These are phyloP conservation scores for Cercophora sp. DNA, from an alignment of 495 filamentous ascomycete genomes.

Conservation along the genomic window DNA sequence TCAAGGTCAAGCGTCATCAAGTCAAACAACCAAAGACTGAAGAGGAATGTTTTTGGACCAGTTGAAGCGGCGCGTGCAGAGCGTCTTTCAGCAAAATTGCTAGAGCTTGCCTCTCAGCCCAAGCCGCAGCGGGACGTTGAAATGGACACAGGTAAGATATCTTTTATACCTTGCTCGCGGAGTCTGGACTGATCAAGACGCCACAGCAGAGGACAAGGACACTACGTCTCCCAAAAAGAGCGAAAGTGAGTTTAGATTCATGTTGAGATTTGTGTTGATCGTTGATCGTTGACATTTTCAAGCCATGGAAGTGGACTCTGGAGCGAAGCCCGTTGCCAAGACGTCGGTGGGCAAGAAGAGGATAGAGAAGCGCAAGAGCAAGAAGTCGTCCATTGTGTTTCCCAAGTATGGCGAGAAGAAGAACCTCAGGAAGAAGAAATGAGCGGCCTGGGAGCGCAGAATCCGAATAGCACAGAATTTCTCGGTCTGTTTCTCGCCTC, in stretches of 20 bases:
- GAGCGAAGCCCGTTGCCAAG: conserved; percentile 26
- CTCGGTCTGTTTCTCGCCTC: too few species aligned
- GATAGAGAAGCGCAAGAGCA: conserved; percentile 41
- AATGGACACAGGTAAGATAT: conserved; percentile 26
- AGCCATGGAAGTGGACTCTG: conserved; percentile 47
- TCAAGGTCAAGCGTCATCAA: conserved; percentile 70
- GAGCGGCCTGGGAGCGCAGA: conserved; percentile 17
- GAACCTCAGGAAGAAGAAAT: conserved; percentile 37
- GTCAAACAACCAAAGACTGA: conserved; percentile 70
- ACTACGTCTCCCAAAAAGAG: conserved; percentile 16
- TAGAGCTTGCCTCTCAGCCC: conserved; percentile 68
- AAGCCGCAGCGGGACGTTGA: conserved; percentile 45
- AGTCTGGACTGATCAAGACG: conserved; percentile 12
- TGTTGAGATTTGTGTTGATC: background rate
- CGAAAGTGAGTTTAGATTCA: conserved; percentile 31
- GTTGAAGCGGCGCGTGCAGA: conserved; percentile 69
- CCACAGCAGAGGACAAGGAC: conserved; percentile 18
- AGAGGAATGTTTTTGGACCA: conserved; percentile 74
- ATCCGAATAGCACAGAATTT: too few species aligned
- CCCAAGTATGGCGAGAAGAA: conserved; percentile 45
- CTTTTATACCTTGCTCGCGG: too few species aligned
- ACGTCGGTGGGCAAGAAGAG: conserved; percentile 34
- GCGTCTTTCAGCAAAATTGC: conserved; percentile 73
- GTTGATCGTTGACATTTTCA: conserved; percentile 19
- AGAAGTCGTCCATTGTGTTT: conserved; percentile 51